phyloP scores from a whole-genome alignment of 2,329 filamentous ascomycete genomes.

The Cephalotrichum gorgonifer region DNA sequence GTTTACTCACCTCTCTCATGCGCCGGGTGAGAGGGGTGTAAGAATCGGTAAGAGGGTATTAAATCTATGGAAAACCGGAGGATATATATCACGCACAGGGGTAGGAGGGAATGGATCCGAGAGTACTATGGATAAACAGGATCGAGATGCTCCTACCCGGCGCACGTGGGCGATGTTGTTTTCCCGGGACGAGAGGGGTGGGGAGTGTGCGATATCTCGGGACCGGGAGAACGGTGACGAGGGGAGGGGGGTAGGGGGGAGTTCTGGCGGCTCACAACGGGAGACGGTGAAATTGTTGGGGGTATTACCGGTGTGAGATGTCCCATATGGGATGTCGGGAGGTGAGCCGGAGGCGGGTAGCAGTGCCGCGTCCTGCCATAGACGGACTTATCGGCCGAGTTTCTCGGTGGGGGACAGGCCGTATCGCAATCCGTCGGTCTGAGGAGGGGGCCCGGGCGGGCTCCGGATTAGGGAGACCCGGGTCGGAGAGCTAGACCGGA shows the following conservation, averaged over 20 bases:
- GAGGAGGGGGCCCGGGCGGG: neutral
- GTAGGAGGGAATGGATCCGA: neutral
- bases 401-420: neutral
- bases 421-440: neutral
- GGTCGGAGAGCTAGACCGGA: too few relatives aligned
- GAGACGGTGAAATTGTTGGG: too few relatives aligned
- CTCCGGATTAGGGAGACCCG: too few relatives aligned
- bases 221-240: neutral
- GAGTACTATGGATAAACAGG: neutral
- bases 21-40: too few relatives aligned
- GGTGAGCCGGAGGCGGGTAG: neutral
- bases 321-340: neutral
- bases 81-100: too few relatives aligned
- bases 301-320: neutral
- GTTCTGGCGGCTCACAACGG: too few relatives aligned
- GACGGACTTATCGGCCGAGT: neutral
- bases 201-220: neutral
- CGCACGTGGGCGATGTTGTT: neutral
- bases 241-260: neutral
- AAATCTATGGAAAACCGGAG: too few relatives aligned
- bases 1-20: too few relatives aligned
- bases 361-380: neutral
- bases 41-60: too few relatives aligned
- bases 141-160: neutral
- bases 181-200: neutral